These are phyloP conservation scores for Fagopyrum homotropicum DNA, from an alignment of 148 eudicot species.

Conservation along the genomic window DNA sequence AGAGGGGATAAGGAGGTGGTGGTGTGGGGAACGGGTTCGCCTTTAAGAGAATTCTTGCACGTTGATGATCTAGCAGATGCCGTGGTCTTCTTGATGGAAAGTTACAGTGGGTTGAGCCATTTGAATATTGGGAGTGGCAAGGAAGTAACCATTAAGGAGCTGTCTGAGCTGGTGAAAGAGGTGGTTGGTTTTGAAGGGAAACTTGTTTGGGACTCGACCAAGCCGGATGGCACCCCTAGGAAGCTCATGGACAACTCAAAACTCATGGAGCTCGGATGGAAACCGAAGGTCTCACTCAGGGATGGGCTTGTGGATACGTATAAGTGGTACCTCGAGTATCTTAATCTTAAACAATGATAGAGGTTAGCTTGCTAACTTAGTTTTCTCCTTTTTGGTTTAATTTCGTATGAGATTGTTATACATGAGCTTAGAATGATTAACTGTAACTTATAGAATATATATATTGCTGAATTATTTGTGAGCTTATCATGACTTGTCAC, in stretches of 20 bases:
- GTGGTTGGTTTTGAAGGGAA: slow-evolving; percentile 80
- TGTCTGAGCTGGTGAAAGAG: slow-evolving; percentile 90
- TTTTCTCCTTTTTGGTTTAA: neutral
- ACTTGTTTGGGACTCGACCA: slow-evolving; percentile 74
- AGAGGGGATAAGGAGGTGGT: slow-evolving; percentile 62
- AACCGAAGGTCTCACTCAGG: slow-evolving; percentile 62
- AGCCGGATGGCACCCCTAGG: slow-evolving; percentile 97
- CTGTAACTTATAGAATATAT: neutral
- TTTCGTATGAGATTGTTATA: too few species aligned
- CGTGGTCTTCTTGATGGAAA: slow-evolving; percentile 66
- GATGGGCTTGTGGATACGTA: slow-evolving; percentile 86
- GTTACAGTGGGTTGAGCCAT: slow-evolving; percentile 74
- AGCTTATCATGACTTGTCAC: neutral
- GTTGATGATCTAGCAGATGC: slow-evolving; percentile 93
- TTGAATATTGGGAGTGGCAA: slow-evolving; percentile 95
- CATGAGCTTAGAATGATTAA: neutral
- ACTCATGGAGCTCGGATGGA: slow-evolving; percentile 72
- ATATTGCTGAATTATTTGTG: neutral
- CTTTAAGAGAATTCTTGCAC: slow-evolving; percentile 84
- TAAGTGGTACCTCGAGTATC: slow-evolving; percentile 81
- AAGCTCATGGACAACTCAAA: slow-evolving; percentile 93
- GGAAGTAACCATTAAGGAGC: slow-evolving; percentile 87
- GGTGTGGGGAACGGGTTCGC: slow-evolving; percentile 97
- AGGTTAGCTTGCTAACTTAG: neutral
- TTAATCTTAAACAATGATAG: slow-evolving; percentile 41